Percentiles rank a stretch among this genome's conserved stretches.
Conservation (phyloP, 2,329 filamentous ascomycete species). For the Cercospora canescens region DNA sequence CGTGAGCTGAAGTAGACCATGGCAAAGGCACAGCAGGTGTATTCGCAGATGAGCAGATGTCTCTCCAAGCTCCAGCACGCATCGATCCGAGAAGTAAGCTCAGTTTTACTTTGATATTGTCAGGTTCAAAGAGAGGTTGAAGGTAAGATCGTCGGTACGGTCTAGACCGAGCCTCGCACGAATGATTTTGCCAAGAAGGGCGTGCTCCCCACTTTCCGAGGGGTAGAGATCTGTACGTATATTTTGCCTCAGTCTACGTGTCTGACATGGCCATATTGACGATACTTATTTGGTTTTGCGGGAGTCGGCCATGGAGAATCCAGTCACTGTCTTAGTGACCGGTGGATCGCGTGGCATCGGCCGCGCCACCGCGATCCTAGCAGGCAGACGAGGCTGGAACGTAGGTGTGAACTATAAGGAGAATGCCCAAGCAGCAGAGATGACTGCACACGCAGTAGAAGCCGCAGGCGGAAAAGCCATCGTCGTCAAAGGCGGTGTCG, state of each 20-base stretch:
- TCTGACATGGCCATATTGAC: not conserved
- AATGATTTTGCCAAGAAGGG: not conserved
- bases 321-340: constrained; percentile 22
- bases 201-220: not conserved
- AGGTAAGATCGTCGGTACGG: not conserved
- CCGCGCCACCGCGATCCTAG: constrained; percentile 26
- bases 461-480: constrained; percentile 25
- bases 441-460: constrained; percentile 23
- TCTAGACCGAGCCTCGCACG: not conserved
- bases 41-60: not conserved
- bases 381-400: constrained; percentile 28
- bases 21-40: not conserved
- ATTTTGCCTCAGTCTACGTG: not conserved
- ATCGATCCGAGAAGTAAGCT: not conserved
- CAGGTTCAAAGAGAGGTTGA: not conserved
- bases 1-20: not conserved
- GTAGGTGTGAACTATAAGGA: constrained; percentile 31
- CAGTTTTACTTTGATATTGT: not conserved
- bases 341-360: constrained; percentile 32
- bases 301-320: not conserved
- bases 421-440: constrained; percentile 22
- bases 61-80: not conserved
- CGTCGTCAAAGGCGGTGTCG: constrained; percentile 24
- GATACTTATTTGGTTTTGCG: not conserved
- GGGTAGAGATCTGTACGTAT: not conserved